Percentiles rank a stretch among this genome's conserved stretches.
These are phyloP conservation scores for Mycena floridula DNA, from an alignment of 768 basidiomycete genomes.

Conservation along the genomic window DNA sequence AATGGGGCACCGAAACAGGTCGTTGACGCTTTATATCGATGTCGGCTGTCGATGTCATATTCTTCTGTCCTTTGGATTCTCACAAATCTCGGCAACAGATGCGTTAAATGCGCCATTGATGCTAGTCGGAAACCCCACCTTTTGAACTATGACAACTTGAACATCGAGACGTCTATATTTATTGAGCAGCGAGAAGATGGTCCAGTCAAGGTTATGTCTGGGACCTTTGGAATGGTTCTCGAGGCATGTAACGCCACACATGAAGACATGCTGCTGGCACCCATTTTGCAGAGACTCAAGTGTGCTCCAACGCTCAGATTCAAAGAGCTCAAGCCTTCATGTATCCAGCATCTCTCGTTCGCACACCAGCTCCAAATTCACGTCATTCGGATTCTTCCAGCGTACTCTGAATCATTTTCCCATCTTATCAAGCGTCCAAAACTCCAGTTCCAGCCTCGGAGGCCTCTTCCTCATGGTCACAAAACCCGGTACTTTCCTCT, in stretches of 20 bases:
- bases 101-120: background rate
- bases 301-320: background rate
- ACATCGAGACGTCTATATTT: slow-evolving; percentile 11
- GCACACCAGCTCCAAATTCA: background rate
- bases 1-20: background rate
- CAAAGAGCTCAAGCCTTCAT: background rate
- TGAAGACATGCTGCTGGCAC: background rate
- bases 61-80: background rate
- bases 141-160: slow-evolving; percentile 8
- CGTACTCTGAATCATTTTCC: background rate
- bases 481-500: slow-evolving; percentile 4
- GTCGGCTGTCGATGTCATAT: slow-evolving; percentile 1
- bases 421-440: background rate
- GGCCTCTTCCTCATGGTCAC: slow-evolving; percentile 1
- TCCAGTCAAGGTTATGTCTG: slow-evolving; percentile 13
- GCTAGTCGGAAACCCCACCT: background rate
- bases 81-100: background rate
- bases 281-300: background rate
- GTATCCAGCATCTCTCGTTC: background rate
- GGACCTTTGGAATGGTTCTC: slow-evolving; percentile 11
- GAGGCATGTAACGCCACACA: slow-evolving; percentile 1
- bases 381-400: background rate
- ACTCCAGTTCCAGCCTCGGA: slow-evolving; percentile 1
- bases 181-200: slow-evolving; percentile 9
- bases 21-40: slow-evolving; percentile 1